phyloP scores from a whole-genome alignment of 2,329 filamentous ascomycete species.

The Scleromitrula shiraiana region DNA sequence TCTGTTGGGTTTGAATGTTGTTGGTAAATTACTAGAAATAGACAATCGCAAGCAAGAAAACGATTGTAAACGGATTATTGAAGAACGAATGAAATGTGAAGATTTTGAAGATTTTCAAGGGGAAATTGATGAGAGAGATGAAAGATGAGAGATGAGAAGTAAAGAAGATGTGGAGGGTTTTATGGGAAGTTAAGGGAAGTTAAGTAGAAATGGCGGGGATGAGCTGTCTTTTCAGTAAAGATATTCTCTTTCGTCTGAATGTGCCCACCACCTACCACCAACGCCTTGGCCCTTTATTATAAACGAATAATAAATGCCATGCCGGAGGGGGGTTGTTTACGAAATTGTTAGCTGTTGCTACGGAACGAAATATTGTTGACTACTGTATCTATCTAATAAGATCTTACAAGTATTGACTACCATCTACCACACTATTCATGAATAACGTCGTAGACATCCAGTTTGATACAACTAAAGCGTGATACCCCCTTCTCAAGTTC shows the following conservation, averaged over 20 bases:
- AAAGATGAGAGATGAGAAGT: neutral
- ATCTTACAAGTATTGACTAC: too few species aligned
- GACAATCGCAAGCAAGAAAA: constrained; percentile 8
- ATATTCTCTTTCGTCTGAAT: constrained; percentile 6
- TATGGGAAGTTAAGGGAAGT: neutral
- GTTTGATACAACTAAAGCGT: too few species aligned
- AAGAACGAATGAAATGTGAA: constrained; percentile 1
- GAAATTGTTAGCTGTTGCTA: constrained; percentile 3
- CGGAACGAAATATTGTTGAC: too few species aligned
- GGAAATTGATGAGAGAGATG: neutral
- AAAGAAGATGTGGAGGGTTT: constrained; percentile 4
- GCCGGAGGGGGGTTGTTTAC: neutral
- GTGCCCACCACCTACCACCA: constrained; percentile 6
- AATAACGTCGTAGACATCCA: too few species aligned
- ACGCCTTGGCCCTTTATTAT: neutral
- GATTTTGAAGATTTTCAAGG: too few species aligned
- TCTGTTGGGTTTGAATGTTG: neutral
- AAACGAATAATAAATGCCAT: neutral
- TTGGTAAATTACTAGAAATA: neutral
- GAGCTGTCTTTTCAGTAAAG: neutral
- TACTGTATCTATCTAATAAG: too few species aligned
- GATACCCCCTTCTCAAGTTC: too few species aligned
- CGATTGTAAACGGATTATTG: neutral
- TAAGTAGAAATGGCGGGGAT: neutral
- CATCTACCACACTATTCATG: too few species aligned